phyloP scores from a whole-genome alignment of 75 land plant genomes.

The Chamaecyparis obtusa region DNA sequence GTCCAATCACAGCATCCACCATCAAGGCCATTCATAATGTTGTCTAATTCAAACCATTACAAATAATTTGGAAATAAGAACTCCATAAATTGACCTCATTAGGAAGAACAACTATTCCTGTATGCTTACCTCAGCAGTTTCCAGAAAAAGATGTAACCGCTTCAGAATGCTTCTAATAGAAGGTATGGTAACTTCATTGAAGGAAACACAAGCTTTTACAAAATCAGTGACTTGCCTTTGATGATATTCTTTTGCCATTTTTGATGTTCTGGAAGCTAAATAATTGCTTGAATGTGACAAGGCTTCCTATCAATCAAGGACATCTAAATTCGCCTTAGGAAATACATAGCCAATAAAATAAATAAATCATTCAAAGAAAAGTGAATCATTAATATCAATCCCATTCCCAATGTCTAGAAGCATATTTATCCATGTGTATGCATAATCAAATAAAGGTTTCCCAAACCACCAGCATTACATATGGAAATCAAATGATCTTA shows the following conservation, averaged over 20 bases:
- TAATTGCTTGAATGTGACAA: constrained; percentile 63
- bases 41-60: background rate
- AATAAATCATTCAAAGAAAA: background rate
- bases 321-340: background rate
- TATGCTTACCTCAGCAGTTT: constrained; percentile 70
- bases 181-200: constrained; percentile 78
- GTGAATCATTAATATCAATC: background rate
- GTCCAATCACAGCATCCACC: background rate
- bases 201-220: constrained; percentile 67
- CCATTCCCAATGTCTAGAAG: background rate
- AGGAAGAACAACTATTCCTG: background rate
- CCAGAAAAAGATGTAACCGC: constrained; percentile 62
- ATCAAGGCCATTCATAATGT: background rate
- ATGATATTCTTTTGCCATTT: constrained; percentile 30
- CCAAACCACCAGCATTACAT: background rate
- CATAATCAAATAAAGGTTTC: background rate
- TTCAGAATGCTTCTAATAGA: constrained; percentile 34
- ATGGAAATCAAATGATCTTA: background rate
- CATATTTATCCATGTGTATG: background rate
- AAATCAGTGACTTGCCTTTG: constrained; percentile 38
- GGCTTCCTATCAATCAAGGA: constrained; percentile 41
- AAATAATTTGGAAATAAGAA: background rate
- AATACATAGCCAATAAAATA: background rate
- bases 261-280: constrained; percentile 44
- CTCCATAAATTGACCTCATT: background rate